Evolutionary conservation across 140 eudicot species (phyloP).

Genomic region (Flaveria floridana): DNA sequence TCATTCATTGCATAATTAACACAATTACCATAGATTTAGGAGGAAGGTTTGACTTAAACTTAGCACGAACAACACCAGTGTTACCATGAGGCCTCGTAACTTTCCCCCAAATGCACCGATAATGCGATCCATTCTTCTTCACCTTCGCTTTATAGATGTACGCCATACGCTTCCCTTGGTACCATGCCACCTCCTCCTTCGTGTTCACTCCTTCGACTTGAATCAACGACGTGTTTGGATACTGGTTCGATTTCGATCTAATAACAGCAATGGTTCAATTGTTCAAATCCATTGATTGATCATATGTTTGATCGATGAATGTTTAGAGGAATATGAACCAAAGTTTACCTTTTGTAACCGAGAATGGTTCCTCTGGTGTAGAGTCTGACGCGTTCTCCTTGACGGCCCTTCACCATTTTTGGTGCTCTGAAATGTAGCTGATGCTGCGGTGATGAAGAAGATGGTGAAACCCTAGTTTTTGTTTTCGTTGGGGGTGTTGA

Average conservation of each 20-base stretch:
- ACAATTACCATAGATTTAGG: slow-evolving; percentile 77
- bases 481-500: not conserved
- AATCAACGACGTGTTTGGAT: slow-evolving; percentile 73
- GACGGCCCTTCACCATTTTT: slow-evolving; percentile 77
- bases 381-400: slow-evolving; percentile 88
- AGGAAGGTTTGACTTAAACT: slow-evolving; percentile 83
- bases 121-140: slow-evolving; percentile 68
- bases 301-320: not conserved
- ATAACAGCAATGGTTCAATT: not conserved
- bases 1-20: not conserved
- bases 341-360: slow-evolving; percentile 74
- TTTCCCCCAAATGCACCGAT: slow-evolving; percentile 95
- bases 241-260: slow-evolving; percentile 90
- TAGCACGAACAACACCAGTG: slow-evolving; percentile 90
- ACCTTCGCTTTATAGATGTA: slow-evolving; percentile 83
- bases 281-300: not conserved
- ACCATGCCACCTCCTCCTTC: slow-evolving; percentile 76
- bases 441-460: slow-evolving; percentile 23
- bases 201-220: slow-evolving; percentile 85
- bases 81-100: slow-evolving; percentile 91
- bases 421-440: slow-evolving; percentile 22
- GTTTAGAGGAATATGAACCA: not conserved
- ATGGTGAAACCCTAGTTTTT: slow-evolving; percentile 36
- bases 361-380: slow-evolving; percentile 82
- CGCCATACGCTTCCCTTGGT: slow-evolving; percentile 75